Conservation (phyloP, 2,329 filamentous ascomycete genomes). For the Calonectria honghensis region DNA sequence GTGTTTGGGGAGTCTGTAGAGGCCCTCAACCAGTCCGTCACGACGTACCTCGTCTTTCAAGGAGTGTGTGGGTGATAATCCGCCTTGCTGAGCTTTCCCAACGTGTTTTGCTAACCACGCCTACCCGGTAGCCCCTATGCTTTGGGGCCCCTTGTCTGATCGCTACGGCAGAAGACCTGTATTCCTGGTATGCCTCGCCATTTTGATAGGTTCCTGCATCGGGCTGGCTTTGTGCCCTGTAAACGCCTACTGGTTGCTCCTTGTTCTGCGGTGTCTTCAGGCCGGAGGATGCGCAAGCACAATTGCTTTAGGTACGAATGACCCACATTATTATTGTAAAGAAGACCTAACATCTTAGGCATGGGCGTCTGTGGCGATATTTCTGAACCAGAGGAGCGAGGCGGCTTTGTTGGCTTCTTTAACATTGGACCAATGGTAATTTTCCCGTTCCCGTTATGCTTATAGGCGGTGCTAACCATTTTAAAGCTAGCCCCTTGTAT, state of each 20-base stretch:
- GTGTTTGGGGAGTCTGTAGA: conserved; percentile 57
- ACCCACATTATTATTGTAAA: too few relatives aligned
- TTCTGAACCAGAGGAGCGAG: conserved; percentile 56
- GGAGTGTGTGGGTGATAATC: conserved; percentile 46
- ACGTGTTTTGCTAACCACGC: not conserved
- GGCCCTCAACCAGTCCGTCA: conserved; percentile 58
- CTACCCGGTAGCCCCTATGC: conserved; percentile 52
- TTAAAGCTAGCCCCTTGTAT: conserved; percentile 64
- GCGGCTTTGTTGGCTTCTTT: conserved; percentile 59
- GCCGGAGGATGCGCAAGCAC: conserved; percentile 59
- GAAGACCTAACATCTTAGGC: conserved; percentile 34
- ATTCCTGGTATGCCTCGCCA: conserved; percentile 55
- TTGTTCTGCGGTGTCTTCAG: conserved; percentile 57
- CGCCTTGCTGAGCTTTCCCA: not conserved
- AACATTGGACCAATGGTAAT: conserved; percentile 58
- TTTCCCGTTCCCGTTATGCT: not conserved
- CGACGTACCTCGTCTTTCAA: conserved; percentile 58
- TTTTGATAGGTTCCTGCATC: conserved; percentile 58
- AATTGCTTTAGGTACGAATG: conserved; percentile 52
- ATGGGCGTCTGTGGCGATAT: conserved; percentile 60
- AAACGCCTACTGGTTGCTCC: conserved; percentile 57
- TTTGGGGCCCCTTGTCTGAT: conserved; percentile 61
- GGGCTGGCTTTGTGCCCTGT: conserved; percentile 59
- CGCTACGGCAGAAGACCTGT: conserved; percentile 57
- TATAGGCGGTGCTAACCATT: not conserved